Conservation (phyloP, 2,329 filamentous ascomycete genomes). For the Verticillium isaacii region DNA sequence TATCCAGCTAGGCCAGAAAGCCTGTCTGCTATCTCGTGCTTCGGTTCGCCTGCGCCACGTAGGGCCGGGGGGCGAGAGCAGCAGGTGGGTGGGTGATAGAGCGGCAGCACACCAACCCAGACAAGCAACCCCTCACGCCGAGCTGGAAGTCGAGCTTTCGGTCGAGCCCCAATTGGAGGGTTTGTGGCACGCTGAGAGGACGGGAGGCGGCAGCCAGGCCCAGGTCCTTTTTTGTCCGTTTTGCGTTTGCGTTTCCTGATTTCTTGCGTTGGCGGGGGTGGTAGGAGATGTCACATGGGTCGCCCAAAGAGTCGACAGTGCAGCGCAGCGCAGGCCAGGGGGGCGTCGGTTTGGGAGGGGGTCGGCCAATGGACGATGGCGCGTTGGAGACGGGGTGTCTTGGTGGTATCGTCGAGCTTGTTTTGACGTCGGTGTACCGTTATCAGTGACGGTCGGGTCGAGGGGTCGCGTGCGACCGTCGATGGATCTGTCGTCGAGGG, state of each 20-base stretch:
- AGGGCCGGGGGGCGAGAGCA: not conserved
- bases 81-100: constrained; percentile 8
- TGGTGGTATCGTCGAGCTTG: not conserved
- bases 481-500: not conserved
- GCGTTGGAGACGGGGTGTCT: not conserved
- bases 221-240: not conserved
- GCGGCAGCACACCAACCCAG: constrained; percentile 3
- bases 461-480: no score
- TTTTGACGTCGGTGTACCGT: not conserved
- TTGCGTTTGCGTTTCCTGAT: not conserved
- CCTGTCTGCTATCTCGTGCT: not conserved
- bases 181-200: constrained; percentile 5
- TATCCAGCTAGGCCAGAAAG: not conserved
- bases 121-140: constrained; percentile 11
- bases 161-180: constrained; percentile 6
- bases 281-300: constrained; percentile 14
- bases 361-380: constrained; percentile 9
- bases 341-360: constrained; percentile 3
- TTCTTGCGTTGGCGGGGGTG: constrained; percentile 8
- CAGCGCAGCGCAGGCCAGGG: not conserved
- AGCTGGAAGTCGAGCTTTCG: not conserved
- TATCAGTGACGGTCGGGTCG: not conserved
- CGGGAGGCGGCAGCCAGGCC: constrained; percentile 11
- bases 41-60: not conserved
- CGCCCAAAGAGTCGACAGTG: not conserved